phyloP scores from a whole-genome alignment of 2,329 filamentous ascomycete species.

The Cytospora paraplurivora region DNA sequence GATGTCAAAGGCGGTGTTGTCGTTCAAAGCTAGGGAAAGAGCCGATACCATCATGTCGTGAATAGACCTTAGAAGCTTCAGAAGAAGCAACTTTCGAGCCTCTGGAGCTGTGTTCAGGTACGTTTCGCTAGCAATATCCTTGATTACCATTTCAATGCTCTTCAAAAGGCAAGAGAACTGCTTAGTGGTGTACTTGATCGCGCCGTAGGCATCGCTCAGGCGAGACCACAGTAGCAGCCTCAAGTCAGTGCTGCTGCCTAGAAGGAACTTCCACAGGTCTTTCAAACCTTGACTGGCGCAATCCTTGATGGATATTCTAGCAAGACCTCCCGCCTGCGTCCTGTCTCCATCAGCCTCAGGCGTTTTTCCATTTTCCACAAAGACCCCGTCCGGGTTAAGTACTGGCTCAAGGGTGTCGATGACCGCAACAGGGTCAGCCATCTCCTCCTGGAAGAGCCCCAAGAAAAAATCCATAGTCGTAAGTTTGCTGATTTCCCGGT shows the following conservation, averaged over 20 bases:
- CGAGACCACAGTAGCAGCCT: constrained; percentile 88
- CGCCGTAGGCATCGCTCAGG: constrained; percentile 84
- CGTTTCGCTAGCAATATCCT: constrained; percentile 63
- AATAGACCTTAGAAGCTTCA: constrained; percentile 77
- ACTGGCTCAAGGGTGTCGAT: constrained; percentile 94
- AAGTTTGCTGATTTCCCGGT: constrained; percentile 87
- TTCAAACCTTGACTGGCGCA: constrained; percentile 60
- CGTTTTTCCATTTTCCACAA: constrained; percentile 36
- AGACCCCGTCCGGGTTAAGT: constrained; percentile 69
- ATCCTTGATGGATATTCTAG: constrained; percentile 48
- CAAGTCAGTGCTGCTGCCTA: constrained; percentile 78
- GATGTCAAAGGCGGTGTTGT: constrained; percentile 75
- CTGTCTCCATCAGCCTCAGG: constrained; percentile 27
- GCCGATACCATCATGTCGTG: constrained; percentile 75
- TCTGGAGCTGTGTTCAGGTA: constrained; percentile 60
- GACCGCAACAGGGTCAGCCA: constrained; percentile 76
- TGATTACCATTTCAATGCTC: constrained; percentile 80
- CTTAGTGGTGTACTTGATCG: constrained; percentile 84
- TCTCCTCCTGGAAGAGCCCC: constrained; percentile 81
- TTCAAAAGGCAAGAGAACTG: constrained; percentile 84
- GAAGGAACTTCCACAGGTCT: constrained; percentile 84
- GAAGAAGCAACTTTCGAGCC: constrained; percentile 68
- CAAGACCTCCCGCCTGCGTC: constrained; percentile 25
- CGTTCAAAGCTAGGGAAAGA: constrained; percentile 68
- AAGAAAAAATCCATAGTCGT: constrained; percentile 97